phyloP scores from a whole-genome alignment of 2,329 filamentous ascomycete species.

The Penicillium sp. region DNA sequence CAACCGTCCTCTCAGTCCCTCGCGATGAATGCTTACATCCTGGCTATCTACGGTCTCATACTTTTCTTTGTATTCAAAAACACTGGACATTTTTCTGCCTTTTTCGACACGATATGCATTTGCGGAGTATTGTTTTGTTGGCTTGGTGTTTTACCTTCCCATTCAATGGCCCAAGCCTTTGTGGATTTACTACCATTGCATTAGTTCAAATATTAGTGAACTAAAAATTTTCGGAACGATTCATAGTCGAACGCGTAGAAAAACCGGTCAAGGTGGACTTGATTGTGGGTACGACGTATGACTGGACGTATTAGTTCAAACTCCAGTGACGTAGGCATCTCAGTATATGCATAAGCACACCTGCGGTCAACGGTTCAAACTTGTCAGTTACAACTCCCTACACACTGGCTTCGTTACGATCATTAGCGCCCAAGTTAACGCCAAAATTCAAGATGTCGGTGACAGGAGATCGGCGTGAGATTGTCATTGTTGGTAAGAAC shows the following conservation, averaged over 20 bases:
- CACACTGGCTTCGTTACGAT: slow-evolving; percentile 21
- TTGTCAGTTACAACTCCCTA: not conserved
- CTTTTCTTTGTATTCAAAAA: slow-evolving; percentile 7
- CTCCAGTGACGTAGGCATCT: slow-evolving; percentile 25
- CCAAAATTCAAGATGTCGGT: slow-evolving; percentile 26
- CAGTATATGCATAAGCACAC: slow-evolving; percentile 1
- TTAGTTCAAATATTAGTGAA: not conserved
- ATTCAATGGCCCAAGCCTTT: slow-evolving; percentile 5
- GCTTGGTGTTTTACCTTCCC: slow-evolving; percentile 10
- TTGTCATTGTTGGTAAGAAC: slow-evolving; percentile 34
- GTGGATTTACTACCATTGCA: slow-evolving; percentile 7
- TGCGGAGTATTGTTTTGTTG: slow-evolving; percentile 21
- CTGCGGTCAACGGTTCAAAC: not conserved
- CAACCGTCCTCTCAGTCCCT: slow-evolving; percentile 44
- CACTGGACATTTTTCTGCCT: slow-evolving; percentile 2
- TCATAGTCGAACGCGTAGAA: not conserved
- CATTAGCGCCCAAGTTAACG: slow-evolving; percentile 11
- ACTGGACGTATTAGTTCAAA: slow-evolving; percentile 11
- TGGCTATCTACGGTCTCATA: slow-evolving; percentile 2
- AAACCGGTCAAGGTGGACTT: not conserved
- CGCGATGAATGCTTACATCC: slow-evolving; percentile 23
- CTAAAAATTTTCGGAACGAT: not conserved
- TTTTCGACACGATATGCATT: slow-evolving; percentile 24
- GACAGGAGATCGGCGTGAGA: slow-evolving; percentile 28
- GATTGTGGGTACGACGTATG: slow-evolving; percentile 19